A percentile compares a stretch with the other conserved stretches of the same genome.
phyloP scores from a whole-genome alignment of 176 grass and related monocot genomes.

The Oryza rufipogon region DNA sequence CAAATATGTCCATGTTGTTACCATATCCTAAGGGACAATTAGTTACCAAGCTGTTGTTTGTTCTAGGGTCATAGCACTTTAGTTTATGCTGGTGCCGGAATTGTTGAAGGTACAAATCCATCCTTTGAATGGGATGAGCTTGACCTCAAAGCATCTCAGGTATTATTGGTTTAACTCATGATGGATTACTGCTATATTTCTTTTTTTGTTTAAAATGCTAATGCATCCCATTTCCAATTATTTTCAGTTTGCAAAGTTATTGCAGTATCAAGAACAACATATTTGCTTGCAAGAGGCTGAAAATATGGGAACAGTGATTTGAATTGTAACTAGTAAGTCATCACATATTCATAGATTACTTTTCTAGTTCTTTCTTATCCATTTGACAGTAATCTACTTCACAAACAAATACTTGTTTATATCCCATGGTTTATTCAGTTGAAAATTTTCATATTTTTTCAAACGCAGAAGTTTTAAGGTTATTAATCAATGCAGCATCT shows the following conservation, averaged over 20 bases:
- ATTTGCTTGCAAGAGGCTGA: conserved; percentile 59
- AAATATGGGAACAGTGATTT: conserved; percentile 57
- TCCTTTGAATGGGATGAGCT: conserved; percentile 89
- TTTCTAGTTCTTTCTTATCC: neutral
- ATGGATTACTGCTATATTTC: neutral
- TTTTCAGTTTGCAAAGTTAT: conserved; percentile 80
- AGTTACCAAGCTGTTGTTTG: conserved; percentile 17
- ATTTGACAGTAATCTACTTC: neutral
- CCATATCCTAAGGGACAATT: neutral
- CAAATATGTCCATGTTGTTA: conserved; percentile 5
- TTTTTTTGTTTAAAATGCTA: conserved; percentile 38
- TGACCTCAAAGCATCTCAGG: conserved; percentile 90
- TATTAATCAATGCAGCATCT: neutral
- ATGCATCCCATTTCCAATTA: neutral
- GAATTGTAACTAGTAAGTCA: conserved; percentile 48
- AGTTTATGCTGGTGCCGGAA: conserved; percentile 88
- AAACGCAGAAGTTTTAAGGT: neutral
- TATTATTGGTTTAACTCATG: conserved; percentile 27
- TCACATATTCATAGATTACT: conserved; percentile 9
- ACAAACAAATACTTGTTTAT: neutral
- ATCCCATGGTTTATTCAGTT: neutral
- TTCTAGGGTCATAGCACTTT: conserved; percentile 70
- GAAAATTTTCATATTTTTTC: neutral
- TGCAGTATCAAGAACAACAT: conserved; percentile 58
- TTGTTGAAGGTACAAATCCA: conserved; percentile 91